Percentiles rank a stretch among this genome's conserved stretches.
Evolutionary conservation across 108 stramenopile genomes (phyloP).

Genomic region (Mayamaea pseudoterrestris): DNA sequence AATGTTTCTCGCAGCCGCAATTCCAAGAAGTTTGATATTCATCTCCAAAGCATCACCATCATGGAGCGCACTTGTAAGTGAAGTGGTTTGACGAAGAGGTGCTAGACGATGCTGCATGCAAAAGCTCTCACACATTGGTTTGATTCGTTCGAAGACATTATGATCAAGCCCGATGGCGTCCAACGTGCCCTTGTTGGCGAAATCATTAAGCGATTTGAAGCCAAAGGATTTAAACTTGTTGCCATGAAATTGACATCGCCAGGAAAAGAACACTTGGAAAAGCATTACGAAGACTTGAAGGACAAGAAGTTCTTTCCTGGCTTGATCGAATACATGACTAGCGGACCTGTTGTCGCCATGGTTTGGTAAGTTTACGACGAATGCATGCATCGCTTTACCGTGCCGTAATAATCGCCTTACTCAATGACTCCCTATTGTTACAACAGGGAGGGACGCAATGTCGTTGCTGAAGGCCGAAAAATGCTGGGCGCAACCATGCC

Average conservation of each 20-base stretch:
- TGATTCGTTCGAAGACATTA: too few species aligned
- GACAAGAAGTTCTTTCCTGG: conserved; percentile 91
- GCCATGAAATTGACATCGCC: conserved; percentile 87
- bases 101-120: too few species aligned
- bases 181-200: conserved; percentile 95
- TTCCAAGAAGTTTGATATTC: too few species aligned
- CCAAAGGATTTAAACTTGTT: conserved; percentile 85
- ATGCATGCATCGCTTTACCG: too few species aligned
- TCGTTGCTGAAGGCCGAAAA: conserved; percentile 82
- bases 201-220: conserved; percentile 95
- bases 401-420: too few species aligned
- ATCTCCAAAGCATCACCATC: too few species aligned
- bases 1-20: too few species aligned
- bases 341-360: conserved; percentile 60
- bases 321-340: conserved; percentile 86
- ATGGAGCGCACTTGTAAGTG: too few species aligned
- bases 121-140: too few species aligned
- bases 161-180: conserved; percentile 99
- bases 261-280: conserved; percentile 68
- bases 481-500: conserved; percentile 96
- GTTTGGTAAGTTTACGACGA: conserved; percentile 80
- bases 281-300: conserved; percentile 85
- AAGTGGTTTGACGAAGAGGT: too few species aligned
- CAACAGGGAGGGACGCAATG: conserved; percentile 73
- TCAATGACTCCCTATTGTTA: too few species aligned